A percentile compares a stretch with the other conserved stretches of the same genome.
Evolutionary conservation across 805 yeast genomes (phyloP).

Genomic region (Lachancea kluyveri): DNA sequence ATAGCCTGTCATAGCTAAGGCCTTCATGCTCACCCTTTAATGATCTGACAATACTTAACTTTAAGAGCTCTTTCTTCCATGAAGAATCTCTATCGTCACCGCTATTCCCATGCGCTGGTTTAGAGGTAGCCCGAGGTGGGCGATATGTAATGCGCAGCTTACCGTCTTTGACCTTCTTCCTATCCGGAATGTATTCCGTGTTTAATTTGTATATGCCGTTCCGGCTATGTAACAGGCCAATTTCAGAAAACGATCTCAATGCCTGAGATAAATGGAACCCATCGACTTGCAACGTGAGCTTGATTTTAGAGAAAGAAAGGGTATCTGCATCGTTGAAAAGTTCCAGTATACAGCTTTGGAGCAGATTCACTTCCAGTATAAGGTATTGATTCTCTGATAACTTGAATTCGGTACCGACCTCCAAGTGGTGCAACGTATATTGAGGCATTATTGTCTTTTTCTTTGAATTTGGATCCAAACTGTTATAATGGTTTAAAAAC

Average conservation of each 20-base stretch:
- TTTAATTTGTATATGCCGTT: slow-evolving; percentile 13
- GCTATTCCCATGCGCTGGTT: neutral
- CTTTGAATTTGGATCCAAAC: slow-evolving; percentile 9
- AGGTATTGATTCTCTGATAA: slow-evolving; percentile 11
- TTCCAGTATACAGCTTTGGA: slow-evolving; percentile 22
- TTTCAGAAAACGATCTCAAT: slow-evolving; percentile 17
- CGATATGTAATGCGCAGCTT: slow-evolving; percentile 16
- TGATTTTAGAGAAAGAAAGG: slow-evolving; percentile 11
- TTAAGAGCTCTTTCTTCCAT: slow-evolving; percentile 26
- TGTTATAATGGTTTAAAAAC: slow-evolving; percentile 9
- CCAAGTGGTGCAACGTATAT: slow-evolving; percentile 26
- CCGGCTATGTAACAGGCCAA: slow-evolving; percentile 11
- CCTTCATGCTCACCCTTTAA: slow-evolving; percentile 16
- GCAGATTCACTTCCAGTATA: slow-evolving; percentile 20
- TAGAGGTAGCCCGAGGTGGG: neutral
- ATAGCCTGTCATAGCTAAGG: slow-evolving; percentile 10
- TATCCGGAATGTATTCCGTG: slow-evolving; percentile 18
- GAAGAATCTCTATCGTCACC: slow-evolving; percentile 7
- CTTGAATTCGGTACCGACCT: slow-evolving; percentile 19
- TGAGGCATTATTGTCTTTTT: slow-evolving; percentile 15
- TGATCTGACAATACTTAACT: slow-evolving; percentile 22
- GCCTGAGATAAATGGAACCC: slow-evolving; percentile 7
- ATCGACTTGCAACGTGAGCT: neutral
- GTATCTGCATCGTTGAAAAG: slow-evolving; percentile 18
- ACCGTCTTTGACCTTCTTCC: slow-evolving; percentile 15